phyloP scores from a whole-genome alignment of 2,329 filamentous ascomycete species.

The Shiraia sp. region DNA sequence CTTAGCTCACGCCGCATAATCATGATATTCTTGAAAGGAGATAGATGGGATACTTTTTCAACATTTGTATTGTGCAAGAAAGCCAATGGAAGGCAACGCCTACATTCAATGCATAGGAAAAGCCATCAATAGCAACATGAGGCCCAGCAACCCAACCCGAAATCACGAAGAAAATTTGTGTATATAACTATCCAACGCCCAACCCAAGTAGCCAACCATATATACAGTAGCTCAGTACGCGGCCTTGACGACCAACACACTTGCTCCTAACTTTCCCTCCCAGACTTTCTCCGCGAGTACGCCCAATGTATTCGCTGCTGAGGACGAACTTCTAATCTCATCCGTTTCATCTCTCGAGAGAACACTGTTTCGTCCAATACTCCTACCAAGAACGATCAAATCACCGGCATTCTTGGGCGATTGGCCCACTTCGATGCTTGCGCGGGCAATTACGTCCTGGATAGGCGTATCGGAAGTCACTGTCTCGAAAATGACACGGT shows the following conservation, averaged over 20 bases:
- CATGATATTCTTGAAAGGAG: too few species aligned
- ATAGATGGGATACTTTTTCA: too few species aligned
- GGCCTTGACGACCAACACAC: conserved; percentile 72
- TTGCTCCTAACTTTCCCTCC: conserved; percentile 63
- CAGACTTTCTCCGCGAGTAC: conserved; percentile 64
- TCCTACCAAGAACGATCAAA: conserved; percentile 68
- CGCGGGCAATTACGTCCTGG: conserved; percentile 56
- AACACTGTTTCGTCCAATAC: conserved; percentile 27
- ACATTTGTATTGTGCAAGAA: too few species aligned
- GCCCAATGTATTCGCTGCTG: conserved; percentile 56
- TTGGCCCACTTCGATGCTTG: conserved; percentile 63
- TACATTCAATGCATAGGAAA: too few species aligned
- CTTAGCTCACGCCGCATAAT: too few species aligned
- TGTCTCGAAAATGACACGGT: conserved; percentile 63
- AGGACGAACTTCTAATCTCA: conserved; percentile 35
- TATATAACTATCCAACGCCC: too few species aligned
- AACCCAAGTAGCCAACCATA: too few species aligned
- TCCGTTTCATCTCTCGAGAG: conserved; percentile 45
- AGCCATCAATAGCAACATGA: too few species aligned
- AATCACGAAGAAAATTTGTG: too few species aligned
- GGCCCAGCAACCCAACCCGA: too few species aligned
- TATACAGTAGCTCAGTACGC: conserved; percentile 7
- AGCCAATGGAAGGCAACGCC: too few species aligned
- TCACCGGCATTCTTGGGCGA: conserved; percentile 70
- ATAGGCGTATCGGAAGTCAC: conserved; percentile 42